Conservation (phyloP, 108 stramenopile genomes). For the Conticribra guillardii region DNA sequence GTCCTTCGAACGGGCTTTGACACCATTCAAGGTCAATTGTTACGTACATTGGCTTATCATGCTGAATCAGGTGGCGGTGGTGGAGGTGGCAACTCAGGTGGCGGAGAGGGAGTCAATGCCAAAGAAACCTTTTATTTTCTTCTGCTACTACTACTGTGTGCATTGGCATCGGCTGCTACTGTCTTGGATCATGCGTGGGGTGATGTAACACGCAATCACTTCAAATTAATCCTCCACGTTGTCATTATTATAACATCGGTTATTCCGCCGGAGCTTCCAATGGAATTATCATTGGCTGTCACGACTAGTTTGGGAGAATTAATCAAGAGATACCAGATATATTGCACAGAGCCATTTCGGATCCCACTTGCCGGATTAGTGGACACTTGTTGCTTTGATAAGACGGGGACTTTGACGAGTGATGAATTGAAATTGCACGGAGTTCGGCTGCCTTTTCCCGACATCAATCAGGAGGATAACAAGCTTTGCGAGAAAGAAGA, state of each 20-base stretch:
- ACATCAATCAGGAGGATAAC: constrained; percentile 5
- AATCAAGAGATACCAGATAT: constrained; percentile 72
- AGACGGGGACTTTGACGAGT: constrained; percentile 96
- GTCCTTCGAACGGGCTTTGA: constrained; percentile 96
- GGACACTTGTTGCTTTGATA: constrained; percentile 96
- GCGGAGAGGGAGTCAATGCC: constrained; percentile 75
- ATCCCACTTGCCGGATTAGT: constrained; percentile 94
- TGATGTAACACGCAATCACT: constrained; percentile 84
- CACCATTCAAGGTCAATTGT: constrained; percentile 90
- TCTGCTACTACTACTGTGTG: constrained; percentile 82
- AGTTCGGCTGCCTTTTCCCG: constrained; percentile 50
- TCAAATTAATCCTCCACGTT: constrained; percentile 94
- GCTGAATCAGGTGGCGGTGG: constrained; percentile 42
- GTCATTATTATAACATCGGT: constrained; percentile 97
- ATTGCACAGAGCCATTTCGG: constrained; percentile 97
- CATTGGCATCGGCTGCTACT: constrained; percentile 77
- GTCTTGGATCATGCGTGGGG: constrained; percentile 86
- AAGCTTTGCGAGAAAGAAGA: constrained; percentile 18
- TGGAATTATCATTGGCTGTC: constrained; percentile 96
- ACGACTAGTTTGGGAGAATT: constrained; percentile 90
- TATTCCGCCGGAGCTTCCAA: constrained; percentile 96
- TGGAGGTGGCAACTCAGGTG: constrained; percentile 45
- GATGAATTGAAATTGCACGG: constrained; percentile 92
- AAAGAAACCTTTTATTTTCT: constrained; percentile 94
- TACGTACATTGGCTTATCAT: constrained; percentile 94